These are phyloP conservation scores for Paulownia fortunei DNA, from an alignment of 257 asterid genomes.

Conservation along the genomic window DNA sequence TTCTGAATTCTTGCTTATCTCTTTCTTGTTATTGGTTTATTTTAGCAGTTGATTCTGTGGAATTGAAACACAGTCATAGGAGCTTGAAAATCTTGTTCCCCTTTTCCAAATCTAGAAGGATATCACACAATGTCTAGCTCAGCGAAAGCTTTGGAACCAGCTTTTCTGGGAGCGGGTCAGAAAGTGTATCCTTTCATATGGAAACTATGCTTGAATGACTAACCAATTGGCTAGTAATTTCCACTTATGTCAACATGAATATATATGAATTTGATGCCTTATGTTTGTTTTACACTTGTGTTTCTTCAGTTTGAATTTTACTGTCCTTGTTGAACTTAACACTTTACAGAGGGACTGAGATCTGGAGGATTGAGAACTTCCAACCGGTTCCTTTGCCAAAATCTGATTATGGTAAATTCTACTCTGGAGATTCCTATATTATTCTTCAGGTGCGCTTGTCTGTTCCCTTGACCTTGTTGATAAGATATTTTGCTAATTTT, in stretches of 20 bases:
- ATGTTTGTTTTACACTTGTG: not conserved
- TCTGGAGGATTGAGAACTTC: slow-evolving; percentile 82
- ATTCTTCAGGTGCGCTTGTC: slow-evolving; percentile 59
- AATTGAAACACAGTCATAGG: slow-evolving; percentile 33
- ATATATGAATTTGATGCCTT: no score
- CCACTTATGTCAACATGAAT: no score
- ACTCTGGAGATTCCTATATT: slow-evolving; percentile 77
- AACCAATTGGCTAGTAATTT: slow-evolving; percentile 26
- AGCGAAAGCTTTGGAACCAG: slow-evolving; percentile 70
- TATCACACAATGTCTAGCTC: slow-evolving; percentile 59
- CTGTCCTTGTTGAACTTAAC: slow-evolving; percentile 50
- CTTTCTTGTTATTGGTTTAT: slow-evolving; percentile 28
- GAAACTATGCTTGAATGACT: slow-evolving; percentile 31
- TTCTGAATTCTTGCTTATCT: slow-evolving; percentile 19
- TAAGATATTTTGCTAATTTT: not conserved
- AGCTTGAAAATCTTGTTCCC: slow-evolving; percentile 26
- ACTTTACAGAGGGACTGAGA: slow-evolving; percentile 65
- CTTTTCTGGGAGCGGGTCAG: slow-evolving; percentile 82
- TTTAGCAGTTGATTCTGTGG: slow-evolving; percentile 38
- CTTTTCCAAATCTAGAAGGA: slow-evolving; percentile 28
- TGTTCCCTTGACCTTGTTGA: slow-evolving; percentile 15
- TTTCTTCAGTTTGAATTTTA: slow-evolving; percentile 23
- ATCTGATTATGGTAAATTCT: slow-evolving; percentile 73
- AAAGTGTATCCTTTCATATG: slow-evolving; percentile 65
- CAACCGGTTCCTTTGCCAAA: slow-evolving; percentile 75